These are phyloP conservation scores for Pleurotus ostreatus DNA, from an alignment of 768 basidiomycete genomes.

Conservation along the genomic window DNA sequence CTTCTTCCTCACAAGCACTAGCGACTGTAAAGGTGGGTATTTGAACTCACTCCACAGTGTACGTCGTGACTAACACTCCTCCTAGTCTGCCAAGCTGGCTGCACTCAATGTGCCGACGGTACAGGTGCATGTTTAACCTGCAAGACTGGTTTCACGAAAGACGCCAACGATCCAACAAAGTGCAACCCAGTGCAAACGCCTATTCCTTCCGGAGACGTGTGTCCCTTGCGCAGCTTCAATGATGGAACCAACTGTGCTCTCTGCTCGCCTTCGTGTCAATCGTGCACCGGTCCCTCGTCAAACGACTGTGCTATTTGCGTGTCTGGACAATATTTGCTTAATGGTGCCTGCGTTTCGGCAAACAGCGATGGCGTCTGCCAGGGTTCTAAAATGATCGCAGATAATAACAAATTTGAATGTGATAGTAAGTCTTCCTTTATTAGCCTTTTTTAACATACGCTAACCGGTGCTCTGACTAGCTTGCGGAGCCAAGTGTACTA, in stretches of 20 bases:
- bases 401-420: constrained; percentile 80
- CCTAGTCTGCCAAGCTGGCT: constrained; percentile 75
- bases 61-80: constrained; percentile 8
- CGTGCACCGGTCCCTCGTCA: constrained; percentile 65
- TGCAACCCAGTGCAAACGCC: constrained; percentile 53
- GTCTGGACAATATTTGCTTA: constrained; percentile 54
- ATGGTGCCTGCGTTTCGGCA: constrained; percentile 67
- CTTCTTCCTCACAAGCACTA: constrained; percentile 67
- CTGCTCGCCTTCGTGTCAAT: constrained; percentile 66
- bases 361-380: constrained; percentile 70
- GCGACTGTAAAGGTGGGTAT: constrained; percentile 66
- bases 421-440: constrained; percentile 53
- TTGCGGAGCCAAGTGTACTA: constrained; percentile 80
- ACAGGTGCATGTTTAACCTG: constrained; percentile 74
- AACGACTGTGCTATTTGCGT: constrained; percentile 72
- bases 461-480: constrained; percentile 33
- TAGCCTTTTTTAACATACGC: background rate
- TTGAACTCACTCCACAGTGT: constrained; percentile 2
- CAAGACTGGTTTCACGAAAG: constrained; percentile 62
- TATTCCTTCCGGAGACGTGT: constrained; percentile 48
- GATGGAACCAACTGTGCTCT: constrained; percentile 45
- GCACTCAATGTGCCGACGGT: constrained; percentile 60
- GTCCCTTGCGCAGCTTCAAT: constrained; percentile 64
- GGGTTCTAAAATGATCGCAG: constrained; percentile 66
- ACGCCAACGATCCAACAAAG: constrained; percentile 60